Evolutionary conservation across 2,329 filamentous ascomycete genomes (phyloP).

Genomic region (Paecilomyces sp.): DNA sequence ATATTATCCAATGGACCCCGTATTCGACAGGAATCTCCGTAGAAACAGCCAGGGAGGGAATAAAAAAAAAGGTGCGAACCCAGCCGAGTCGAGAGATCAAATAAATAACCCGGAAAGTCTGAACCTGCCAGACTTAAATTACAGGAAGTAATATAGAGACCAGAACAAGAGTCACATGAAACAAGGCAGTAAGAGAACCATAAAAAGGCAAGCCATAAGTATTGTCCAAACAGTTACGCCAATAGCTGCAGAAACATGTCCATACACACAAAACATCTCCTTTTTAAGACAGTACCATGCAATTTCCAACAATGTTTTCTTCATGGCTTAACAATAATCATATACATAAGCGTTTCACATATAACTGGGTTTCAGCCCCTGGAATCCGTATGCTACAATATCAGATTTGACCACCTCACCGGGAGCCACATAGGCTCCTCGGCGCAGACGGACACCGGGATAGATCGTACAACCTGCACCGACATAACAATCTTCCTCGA

Average conservation of each 20-base stretch:
- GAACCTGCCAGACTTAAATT: background rate
- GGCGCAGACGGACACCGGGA: constrained; percentile 36
- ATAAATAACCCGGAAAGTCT: background rate
- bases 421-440: constrained; percentile 38
- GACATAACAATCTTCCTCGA: constrained; percentile 66
- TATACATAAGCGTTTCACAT: constrained; percentile 20
- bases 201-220: background rate
- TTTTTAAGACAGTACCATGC: background rate
- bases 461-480: constrained; percentile 56
- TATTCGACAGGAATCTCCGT: background rate
- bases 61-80: background rate
- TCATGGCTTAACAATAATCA: background rate
- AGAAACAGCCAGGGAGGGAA: too few species aligned
- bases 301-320: background rate
- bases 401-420: constrained; percentile 38
- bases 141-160: background rate
- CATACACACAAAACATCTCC: too few species aligned
- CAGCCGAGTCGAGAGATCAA: background rate
- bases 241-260: background rate
- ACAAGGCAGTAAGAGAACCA: background rate
- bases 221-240: background rate
- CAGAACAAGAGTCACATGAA: background rate
- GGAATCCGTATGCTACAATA: constrained; percentile 35
- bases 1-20: background rate
- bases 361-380: constrained; percentile 34